These are phyloP conservation scores for Xylaria sp. DNA, from an alignment of 2,329 filamentous ascomycete genomes.

Conservation along the genomic window DNA sequence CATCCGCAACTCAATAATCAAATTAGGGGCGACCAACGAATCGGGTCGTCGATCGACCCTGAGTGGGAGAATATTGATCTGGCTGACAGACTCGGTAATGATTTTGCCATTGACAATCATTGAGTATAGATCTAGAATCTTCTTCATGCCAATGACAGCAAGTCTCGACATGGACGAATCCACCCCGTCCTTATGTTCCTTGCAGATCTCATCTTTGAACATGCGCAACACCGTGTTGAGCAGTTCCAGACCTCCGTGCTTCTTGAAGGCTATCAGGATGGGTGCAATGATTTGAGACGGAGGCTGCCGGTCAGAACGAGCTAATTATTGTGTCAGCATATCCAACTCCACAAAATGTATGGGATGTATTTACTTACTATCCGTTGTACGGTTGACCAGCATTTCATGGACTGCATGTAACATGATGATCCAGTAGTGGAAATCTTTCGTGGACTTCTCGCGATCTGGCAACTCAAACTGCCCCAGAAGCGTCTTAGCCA, in stretches of 20 bases:
- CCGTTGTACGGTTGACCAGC: constrained; percentile 66
- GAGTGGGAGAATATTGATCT: constrained; percentile 46
- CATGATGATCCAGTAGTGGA: constrained; percentile 81
- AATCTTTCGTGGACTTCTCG: constrained; percentile 62
- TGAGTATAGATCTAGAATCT: constrained; percentile 81
- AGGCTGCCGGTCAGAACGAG: constrained; percentile 51
- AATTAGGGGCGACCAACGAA: constrained; percentile 62
- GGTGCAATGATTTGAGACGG: constrained; percentile 66
- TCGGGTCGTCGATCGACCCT: constrained; percentile 46
- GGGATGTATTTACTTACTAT: constrained; percentile 18
- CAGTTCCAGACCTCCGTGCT: constrained; percentile 72
- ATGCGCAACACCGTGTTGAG: constrained; percentile 72
- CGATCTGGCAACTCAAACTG: constrained; percentile 59
- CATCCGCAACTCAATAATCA: constrained; percentile 83
- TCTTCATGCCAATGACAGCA: constrained; percentile 67
- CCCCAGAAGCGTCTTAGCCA: constrained; percentile 71
- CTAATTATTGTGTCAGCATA: constrained; percentile 37
- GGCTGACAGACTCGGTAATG: constrained; percentile 73
- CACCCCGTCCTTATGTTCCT: constrained; percentile 43
- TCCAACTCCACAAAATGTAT: constrained; percentile 19
- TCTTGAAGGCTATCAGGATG: constrained; percentile 85
- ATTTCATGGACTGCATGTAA: constrained; percentile 78
- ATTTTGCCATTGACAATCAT: constrained; percentile 77
- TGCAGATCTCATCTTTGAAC: constrained; percentile 63
- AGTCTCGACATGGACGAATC: constrained; percentile 52